phyloP scores from a whole-genome alignment of 495 filamentous ascomycete species.

The Penicillium cinerascens region DNA sequence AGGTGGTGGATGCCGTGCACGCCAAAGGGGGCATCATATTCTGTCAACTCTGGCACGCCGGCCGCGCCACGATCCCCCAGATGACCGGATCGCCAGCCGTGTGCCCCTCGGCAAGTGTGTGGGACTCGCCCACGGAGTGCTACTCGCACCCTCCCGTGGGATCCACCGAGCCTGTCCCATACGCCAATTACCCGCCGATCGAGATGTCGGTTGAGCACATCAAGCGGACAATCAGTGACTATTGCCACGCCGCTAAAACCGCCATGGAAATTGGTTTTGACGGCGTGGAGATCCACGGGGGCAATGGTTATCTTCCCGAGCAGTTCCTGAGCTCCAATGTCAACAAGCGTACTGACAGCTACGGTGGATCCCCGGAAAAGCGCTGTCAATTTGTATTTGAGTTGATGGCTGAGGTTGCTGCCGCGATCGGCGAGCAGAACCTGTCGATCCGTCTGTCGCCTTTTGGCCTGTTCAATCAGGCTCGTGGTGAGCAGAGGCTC shows the following conservation, averaged over 20 bases:
- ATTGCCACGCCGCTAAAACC: slow-evolving; percentile 55
- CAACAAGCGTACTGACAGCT: slow-evolving; percentile 50
- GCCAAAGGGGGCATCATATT: slow-evolving; percentile 51
- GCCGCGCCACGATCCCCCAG: slow-evolving; percentile 46
- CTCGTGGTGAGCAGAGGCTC: slow-evolving; percentile 36
- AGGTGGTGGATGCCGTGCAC: slow-evolving; percentile 52
- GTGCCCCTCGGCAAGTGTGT: slow-evolving; percentile 36
- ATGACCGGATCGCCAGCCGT: slow-evolving; percentile 40
- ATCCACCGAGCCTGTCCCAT: slow-evolving; percentile 34
- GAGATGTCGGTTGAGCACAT: slow-evolving; percentile 47
- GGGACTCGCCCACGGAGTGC: slow-evolving; percentile 39
- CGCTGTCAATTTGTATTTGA: slow-evolving; percentile 47
- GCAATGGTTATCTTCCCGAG: slow-evolving; percentile 54
- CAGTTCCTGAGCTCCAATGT: slow-evolving; percentile 51
- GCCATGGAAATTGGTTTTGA: slow-evolving; percentile 63
- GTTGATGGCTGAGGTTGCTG: slow-evolving; percentile 29
- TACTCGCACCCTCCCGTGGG: slow-evolving; percentile 36
- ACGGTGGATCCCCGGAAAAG: slow-evolving; percentile 51
- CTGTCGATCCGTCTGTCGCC: slow-evolving; percentile 45
- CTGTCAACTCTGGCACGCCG: slow-evolving; percentile 51
- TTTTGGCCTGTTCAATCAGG: slow-evolving; percentile 50
- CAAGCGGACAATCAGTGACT: slow-evolving; percentile 38
- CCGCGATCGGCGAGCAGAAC: slow-evolving; percentile 26
- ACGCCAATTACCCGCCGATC: slow-evolving; percentile 43
- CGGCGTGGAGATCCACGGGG: slow-evolving; percentile 53